Conservation (phyloP, 73 alveolate genomes). For the Paramecium caudatum region DNA sequence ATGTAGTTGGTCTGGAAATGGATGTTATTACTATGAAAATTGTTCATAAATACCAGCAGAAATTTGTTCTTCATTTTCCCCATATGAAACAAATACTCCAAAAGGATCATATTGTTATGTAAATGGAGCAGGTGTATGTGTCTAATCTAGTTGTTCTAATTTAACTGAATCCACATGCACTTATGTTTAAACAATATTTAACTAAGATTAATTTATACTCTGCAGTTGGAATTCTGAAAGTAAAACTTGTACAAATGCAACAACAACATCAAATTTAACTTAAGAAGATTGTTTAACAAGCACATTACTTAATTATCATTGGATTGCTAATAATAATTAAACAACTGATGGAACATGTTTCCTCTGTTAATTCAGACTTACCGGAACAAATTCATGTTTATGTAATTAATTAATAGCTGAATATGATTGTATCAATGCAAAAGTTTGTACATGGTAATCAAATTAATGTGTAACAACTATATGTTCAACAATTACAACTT, state of each 20-base stretch:
- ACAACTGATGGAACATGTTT: background rate
- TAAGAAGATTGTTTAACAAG: background rate
- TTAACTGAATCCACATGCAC: background rate
- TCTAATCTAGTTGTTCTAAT: background rate
- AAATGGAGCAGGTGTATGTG: background rate
- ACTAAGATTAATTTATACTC: background rate
- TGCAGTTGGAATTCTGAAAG: background rate
- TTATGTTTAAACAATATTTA: background rate
- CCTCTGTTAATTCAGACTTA: background rate
- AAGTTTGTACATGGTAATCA: slow-evolving; percentile 2
- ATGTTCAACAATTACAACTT: background rate
- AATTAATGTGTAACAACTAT: background rate
- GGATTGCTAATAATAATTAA: background rate
- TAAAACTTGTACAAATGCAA: background rate
- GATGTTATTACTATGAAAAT: background rate
- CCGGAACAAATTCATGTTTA: background rate
- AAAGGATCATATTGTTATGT: slow-evolving; percentile 11
- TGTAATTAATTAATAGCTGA: background rate
- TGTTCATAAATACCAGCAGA: background rate
- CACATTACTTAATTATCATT: background rate
- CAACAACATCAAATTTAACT: background rate
- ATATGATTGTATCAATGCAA: background rate
- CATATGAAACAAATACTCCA: background rate
- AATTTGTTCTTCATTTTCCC: background rate
- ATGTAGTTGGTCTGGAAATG: background rate